phyloP scores from a whole-genome alignment of 805 yeast genomes.

The Candida quercuum region DNA sequence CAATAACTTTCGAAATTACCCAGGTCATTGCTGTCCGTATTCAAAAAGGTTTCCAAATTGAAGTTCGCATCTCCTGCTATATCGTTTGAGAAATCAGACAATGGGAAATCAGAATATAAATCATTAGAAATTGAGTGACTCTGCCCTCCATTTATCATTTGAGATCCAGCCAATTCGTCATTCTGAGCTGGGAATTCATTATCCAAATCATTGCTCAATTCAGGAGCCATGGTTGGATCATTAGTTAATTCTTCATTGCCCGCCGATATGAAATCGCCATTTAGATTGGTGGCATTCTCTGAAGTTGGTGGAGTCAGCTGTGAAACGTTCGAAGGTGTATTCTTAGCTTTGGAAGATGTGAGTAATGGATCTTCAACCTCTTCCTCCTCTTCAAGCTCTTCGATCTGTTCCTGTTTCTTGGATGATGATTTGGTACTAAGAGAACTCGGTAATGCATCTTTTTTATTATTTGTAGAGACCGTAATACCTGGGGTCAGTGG shows the following conservation, averaged over 20 bases:
- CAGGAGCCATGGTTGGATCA: constrained; percentile 2
- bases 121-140: constrained; percentile 25
- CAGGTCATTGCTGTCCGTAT: constrained; percentile 32
- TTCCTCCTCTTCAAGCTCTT: constrained; percentile 1
- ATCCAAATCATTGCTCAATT: constrained; percentile 1
- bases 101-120: constrained; percentile 27
- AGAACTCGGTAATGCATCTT: not conserved
- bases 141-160: constrained; percentile 11
- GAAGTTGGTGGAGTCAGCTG: constrained; percentile 25
- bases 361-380: not conserved
- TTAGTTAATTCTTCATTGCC: not conserved
- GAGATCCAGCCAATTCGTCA: constrained; percentile 11
- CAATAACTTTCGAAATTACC: constrained; percentile 32
- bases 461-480: not conserved
- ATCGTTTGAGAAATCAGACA: constrained; percentile 28
- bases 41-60: constrained; percentile 39
- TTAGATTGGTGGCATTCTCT: constrained; percentile 19
- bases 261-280: not conserved
- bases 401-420: constrained; percentile 1
- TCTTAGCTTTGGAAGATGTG: constrained; percentile 2
- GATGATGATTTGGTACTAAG: not conserved
- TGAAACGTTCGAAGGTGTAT: constrained; percentile 8
- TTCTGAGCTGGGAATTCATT: constrained; percentile 6
- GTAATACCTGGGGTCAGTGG: constrained; percentile 29
- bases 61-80: constrained; percentile 31